phyloP scores from a whole-genome alignment of 306 rosid genomes.

The Vicia sativa region DNA sequence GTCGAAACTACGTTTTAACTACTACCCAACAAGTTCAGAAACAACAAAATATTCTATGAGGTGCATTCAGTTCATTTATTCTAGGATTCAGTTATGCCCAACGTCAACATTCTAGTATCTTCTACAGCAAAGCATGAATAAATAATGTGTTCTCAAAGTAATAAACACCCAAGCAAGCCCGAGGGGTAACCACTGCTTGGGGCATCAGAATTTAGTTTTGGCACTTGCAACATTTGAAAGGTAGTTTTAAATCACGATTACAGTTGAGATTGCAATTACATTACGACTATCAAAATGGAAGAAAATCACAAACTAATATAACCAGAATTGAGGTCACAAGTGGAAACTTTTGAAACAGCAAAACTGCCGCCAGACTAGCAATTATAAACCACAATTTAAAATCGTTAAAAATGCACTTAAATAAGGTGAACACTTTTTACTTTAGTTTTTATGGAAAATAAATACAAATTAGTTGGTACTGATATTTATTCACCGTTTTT shows the following conservation, averaged over 20 bases:
- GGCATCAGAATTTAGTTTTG: constrained; percentile 6
- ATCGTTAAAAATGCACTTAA: background rate
- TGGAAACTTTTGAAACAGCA: background rate
- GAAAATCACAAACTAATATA: background rate
- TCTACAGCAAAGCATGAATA: constrained; percentile 10
- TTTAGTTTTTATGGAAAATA: background rate
- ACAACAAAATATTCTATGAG: constrained; percentile 6
- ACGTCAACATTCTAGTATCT: constrained; percentile 15
- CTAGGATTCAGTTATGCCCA: background rate
- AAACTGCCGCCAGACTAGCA: background rate
- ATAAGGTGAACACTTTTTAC: background rate
- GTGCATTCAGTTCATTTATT: constrained; percentile 4
- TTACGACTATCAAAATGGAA: background rate
- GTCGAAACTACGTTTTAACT: background rate
- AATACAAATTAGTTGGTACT: background rate
- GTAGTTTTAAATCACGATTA: background rate
- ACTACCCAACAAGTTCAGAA: constrained; percentile 1
- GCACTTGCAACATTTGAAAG: background rate
- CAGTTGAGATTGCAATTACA: background rate
- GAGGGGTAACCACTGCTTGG: background rate
- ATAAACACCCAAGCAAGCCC: background rate
- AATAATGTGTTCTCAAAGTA: background rate
- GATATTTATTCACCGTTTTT: background rate
- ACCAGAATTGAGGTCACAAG: background rate
- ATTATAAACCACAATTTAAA: background rate